Conservation (phyloP, 2,329 filamentous ascomycete species). For the Xylaria sp. region DNA sequence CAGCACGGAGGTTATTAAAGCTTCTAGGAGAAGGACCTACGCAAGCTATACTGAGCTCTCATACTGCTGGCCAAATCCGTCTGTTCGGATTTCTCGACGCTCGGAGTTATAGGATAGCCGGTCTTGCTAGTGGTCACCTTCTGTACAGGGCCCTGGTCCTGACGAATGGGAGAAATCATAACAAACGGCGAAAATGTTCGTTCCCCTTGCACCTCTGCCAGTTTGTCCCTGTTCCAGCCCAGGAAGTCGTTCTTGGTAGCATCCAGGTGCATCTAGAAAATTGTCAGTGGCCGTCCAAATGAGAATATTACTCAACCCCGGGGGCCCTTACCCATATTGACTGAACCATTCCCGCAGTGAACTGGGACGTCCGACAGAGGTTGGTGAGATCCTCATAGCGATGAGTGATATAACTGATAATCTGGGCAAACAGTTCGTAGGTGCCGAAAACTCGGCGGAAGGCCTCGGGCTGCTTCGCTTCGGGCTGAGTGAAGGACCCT, state of each 20-base stretch:
- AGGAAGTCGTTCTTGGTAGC: constrained; percentile 14
- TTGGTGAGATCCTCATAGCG: constrained; percentile 42
- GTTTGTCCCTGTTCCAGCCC: constrained; percentile 9
- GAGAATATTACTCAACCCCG: not conserved
- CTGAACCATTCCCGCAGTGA: constrained; percentile 32
- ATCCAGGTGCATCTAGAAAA: constrained; percentile 37
- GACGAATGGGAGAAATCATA: constrained; percentile 29
- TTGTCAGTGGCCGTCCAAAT: constrained; percentile 27
- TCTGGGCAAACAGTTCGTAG: constrained; percentile 35
- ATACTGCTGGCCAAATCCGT: not conserved
- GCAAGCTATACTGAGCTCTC: constrained; percentile 25
- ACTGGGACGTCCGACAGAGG: constrained; percentile 42
- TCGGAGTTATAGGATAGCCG: constrained; percentile 25
- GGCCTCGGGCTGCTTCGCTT: constrained; percentile 29
- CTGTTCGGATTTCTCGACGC: not conserved
- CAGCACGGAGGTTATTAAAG: constrained; percentile 9
- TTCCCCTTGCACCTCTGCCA: not conserved
- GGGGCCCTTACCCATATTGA: constrained; percentile 37
- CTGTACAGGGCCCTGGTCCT: constrained; percentile 9
- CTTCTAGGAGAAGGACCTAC: constrained; percentile 13
- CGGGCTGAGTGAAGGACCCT: constrained; percentile 8
- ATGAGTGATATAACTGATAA: constrained; percentile 35
- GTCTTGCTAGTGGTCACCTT: not conserved
- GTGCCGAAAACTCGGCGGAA: constrained; percentile 34
- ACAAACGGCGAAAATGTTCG: constrained; percentile 18